These are phyloP conservation scores for Globisporangium irregulare DNA, from an alignment of 352 stramenopile species.

Conservation along the genomic window DNA sequence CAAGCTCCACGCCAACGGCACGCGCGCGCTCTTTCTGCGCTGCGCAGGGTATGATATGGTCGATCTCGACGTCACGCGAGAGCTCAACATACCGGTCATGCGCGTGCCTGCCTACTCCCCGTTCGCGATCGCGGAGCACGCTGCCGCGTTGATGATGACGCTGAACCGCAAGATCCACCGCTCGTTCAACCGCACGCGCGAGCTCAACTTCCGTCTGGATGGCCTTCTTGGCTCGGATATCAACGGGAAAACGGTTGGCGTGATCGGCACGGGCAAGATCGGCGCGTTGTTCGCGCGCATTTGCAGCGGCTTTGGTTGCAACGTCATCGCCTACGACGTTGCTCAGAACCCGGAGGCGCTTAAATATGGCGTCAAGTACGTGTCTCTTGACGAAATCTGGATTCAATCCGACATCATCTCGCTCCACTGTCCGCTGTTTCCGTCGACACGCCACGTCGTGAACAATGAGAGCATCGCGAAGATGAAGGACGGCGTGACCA, in stretches of 20 bases:
- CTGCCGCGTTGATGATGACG: background rate
- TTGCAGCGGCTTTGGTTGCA: background rate
- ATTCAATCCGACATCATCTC: conserved; percentile 83
- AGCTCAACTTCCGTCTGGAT: background rate
- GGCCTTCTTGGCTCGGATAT: background rate
- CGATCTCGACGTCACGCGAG: background rate
- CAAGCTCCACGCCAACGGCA: conserved; percentile 45
- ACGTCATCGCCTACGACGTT: background rate
- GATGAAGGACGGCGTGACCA: conserved; percentile 86
- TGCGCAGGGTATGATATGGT: conserved; percentile 40
- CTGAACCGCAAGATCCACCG: background rate
- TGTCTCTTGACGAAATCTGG: conserved; percentile 63
- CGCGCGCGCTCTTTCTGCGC: conserved; percentile 69
- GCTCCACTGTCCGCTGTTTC: conserved; percentile 83
- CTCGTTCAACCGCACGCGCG: background rate
- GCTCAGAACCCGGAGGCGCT: conserved; percentile 37
- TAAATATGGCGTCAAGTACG: conserved; percentile 45
- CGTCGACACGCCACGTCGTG: conserved; percentile 81
- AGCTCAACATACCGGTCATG: background rate
- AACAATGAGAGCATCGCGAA: conserved; percentile 75
- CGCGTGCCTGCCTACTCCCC: background rate
- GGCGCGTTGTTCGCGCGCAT: background rate
- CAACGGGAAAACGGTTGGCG: background rate
- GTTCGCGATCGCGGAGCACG: background rate
- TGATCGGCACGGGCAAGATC: background rate